Conservation (phyloP, 768 basidiomycete species). For the Termitomyces sp. region DNA sequence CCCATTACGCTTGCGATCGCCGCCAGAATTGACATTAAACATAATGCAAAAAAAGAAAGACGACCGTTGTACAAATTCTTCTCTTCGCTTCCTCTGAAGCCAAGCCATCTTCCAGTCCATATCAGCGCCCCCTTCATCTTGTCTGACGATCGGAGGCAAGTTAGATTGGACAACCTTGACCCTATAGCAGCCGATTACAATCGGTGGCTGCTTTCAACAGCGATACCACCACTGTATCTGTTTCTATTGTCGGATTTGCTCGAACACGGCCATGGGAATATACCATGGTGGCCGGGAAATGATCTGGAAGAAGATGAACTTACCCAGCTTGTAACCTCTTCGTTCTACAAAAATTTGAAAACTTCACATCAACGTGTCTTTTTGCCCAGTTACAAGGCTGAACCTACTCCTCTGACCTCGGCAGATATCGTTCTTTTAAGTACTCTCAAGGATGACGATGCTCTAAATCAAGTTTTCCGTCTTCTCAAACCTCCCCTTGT, state of each 20-base stretch:
- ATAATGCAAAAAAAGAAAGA: constrained; percentile 5
- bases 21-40: constrained; percentile 25
- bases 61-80: constrained; percentile 26
- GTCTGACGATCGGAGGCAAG: constrained; percentile 37
- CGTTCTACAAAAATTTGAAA: constrained; percentile 4
- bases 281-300: constrained; percentile 30
- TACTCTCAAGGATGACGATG: background rate
- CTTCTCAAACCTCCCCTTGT: constrained; percentile 14
- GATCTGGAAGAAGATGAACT: constrained; percentile 12
- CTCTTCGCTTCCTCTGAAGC: constrained; percentile 36
- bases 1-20: constrained; percentile 16
- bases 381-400: background rate
- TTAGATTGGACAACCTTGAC: constrained; percentile 32
- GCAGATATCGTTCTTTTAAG: background rate
- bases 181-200: constrained; percentile 33
- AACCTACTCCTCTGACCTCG: background rate
- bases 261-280: constrained; percentile 13
- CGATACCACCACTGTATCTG: constrained; percentile 32
- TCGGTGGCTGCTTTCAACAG: constrained; percentile 30
- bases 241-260: constrained; percentile 28
- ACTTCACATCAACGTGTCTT: constrained; percentile 1
- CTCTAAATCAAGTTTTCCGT: constrained; percentile 17
- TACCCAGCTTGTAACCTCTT: background rate
- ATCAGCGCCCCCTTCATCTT: constrained; percentile 41
- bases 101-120: constrained; percentile 37